Conservation (phyloP, 352 stramenopile species). For the Phytophthora tubulina region DNA sequence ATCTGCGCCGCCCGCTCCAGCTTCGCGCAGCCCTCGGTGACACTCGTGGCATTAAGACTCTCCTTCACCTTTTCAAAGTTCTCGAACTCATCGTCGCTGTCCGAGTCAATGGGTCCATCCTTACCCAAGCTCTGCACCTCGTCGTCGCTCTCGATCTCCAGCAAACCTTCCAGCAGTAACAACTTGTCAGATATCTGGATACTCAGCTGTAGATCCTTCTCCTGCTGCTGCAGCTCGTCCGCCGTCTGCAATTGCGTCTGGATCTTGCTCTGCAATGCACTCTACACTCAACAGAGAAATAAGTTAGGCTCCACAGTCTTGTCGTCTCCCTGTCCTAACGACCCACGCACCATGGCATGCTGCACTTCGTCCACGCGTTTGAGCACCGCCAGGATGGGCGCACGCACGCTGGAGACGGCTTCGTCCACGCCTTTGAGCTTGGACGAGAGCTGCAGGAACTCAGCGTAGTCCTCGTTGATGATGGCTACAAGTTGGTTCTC, state of each 20-base stretch:
- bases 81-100: conserved; percentile 72
- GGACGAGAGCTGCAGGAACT: conserved; percentile 91
- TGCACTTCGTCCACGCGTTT: conserved; percentile 84
- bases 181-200: conserved; percentile 84
- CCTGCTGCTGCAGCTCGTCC: conserved; percentile 54
- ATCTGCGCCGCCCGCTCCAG: conserved; percentile 81
- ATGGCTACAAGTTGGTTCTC: conserved; percentile 92
- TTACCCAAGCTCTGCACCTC: conserved; percentile 9
- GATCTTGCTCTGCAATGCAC: conserved; percentile 62
- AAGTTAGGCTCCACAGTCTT: conserved; percentile 1
- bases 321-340: background rate
- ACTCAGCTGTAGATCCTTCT: conserved; percentile 66
- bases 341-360: conserved; percentile 55
- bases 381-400: conserved; percentile 77
- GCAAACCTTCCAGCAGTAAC: conserved; percentile 74
- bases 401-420: conserved; percentile 80
- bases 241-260: conserved; percentile 57
- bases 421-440: conserved; percentile 90
- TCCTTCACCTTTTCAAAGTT: conserved; percentile 75
- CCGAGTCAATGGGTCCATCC: conserved; percentile 18
- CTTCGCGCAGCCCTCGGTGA: conserved; percentile 68
- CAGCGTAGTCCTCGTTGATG: conserved; percentile 91
- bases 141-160: conserved; percentile 67
- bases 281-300: conserved; percentile 33
- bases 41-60: conserved; percentile 43